phyloP scores from a whole-genome alignment of 768 basidiomycete genomes.

The Lactarius hatsudake region DNA sequence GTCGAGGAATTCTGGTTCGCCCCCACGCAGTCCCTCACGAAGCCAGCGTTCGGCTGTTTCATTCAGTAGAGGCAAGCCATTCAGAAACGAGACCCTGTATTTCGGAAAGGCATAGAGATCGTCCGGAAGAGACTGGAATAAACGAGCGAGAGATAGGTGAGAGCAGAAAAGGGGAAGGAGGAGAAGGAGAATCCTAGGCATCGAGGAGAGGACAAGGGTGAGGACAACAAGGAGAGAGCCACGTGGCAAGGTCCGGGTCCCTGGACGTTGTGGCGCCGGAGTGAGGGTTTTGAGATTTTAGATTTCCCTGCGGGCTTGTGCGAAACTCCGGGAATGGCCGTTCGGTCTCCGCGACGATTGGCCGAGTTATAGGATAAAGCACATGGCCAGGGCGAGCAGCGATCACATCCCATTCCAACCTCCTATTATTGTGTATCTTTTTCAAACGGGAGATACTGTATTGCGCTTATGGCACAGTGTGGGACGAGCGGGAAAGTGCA shows the following conservation, averaged over 20 bases:
- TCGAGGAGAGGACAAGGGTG: constrained; percentile 29
- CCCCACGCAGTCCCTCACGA: constrained; percentile 64
- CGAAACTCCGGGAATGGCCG: constrained; percentile 23
- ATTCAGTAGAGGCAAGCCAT: constrained; percentile 68
- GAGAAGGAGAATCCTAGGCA: neutral
- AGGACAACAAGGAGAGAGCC: constrained; percentile 22
- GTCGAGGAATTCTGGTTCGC: constrained; percentile 74
- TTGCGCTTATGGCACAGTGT: constrained; percentile 24
- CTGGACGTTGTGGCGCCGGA: constrained; percentile 30
- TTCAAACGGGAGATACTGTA: constrained; percentile 18
- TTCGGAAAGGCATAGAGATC: constrained; percentile 83
- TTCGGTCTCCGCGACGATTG: constrained; percentile 28
- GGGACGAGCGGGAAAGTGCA: constrained; percentile 23
- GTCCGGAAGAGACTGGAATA: constrained; percentile 72
- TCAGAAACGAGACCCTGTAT: constrained; percentile 74
- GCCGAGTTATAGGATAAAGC: constrained; percentile 7
- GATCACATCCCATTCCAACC: constrained; percentile 4
- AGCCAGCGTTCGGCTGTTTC: constrained; percentile 77
- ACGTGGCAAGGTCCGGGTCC: constrained; percentile 25
- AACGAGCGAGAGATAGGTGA: constrained; percentile 21
- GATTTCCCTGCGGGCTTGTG: constrained; percentile 12
- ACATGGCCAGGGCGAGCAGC: constrained; percentile 20
- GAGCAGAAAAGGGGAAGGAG: constrained; percentile 8
- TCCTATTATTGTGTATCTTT: neutral
- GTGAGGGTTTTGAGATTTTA: constrained; percentile 15